A percentile compares a stretch with the other conserved stretches of the same genome.
These are phyloP conservation scores for Coprinopsis sp. DNA, from an alignment of 768 basidiomycete species.

Conservation along the genomic window DNA sequence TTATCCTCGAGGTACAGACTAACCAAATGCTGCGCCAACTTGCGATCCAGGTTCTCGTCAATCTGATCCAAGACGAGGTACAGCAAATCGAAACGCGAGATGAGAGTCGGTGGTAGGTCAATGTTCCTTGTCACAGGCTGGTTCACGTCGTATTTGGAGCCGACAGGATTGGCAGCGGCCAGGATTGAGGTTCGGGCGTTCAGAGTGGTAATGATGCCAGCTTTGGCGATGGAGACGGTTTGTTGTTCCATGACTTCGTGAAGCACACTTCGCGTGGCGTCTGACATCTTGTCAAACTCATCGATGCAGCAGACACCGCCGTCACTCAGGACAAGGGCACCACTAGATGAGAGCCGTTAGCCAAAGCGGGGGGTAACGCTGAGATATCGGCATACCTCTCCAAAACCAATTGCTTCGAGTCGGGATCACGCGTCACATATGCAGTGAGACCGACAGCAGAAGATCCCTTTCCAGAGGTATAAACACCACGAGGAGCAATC, in stretches of 20 bases:
- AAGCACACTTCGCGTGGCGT: conserved; percentile 92
- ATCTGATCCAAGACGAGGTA: conserved; percentile 95
- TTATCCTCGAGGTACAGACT: conserved; percentile 90
- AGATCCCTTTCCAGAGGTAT: conserved; percentile 96
- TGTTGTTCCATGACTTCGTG: conserved; percentile 99
- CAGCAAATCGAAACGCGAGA: conserved; percentile 94
- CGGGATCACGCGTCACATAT: conserved; percentile 96
- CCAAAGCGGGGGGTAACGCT: neutral
- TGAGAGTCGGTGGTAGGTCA: conserved; percentile 94
- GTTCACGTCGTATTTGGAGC: conserved; percentile 90
- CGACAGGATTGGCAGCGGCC: conserved; percentile 96
- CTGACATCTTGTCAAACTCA: conserved; percentile 99
- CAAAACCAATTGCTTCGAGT: conserved; percentile 95
- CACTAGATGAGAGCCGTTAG: conserved; percentile 40
- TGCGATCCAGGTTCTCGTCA: conserved; percentile 82
- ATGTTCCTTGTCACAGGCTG: conserved; percentile 94
- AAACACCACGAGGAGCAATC: conserved; percentile 96
- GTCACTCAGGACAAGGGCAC: conserved; percentile 90
- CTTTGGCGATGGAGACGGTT: conserved; percentile 98
- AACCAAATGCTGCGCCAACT: conserved; percentile 89
- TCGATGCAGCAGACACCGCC: conserved; percentile 99
- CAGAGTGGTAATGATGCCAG: conserved; percentile 96
- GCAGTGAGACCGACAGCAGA: conserved; percentile 98
- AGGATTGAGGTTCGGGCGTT: conserved; percentile 98
- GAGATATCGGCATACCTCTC: conserved; percentile 61